Conservation (phyloP, 225 moss, liverwort and hornwort species). For the Climacium dendroides region DNA sequence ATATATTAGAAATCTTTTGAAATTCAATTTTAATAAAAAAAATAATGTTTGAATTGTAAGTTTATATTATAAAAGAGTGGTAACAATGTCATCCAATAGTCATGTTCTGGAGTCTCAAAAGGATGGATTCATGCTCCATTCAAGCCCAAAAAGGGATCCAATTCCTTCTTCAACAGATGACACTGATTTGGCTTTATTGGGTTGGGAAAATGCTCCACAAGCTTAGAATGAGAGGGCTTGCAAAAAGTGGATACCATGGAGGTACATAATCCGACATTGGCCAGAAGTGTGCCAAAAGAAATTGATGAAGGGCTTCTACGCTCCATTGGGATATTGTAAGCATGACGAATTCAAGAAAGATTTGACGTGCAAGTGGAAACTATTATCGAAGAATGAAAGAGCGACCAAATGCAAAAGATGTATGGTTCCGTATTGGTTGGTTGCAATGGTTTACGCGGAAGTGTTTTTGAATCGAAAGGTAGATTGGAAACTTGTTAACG, state of each 20-base stretch:
- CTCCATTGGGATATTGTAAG: not conserved
- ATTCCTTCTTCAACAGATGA: not conserved
- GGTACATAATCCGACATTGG: not conserved
- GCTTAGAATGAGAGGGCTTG: not conserved
- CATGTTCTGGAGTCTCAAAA: not conserved
- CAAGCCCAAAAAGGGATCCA: too few species aligned
- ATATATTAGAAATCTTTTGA: not conserved
- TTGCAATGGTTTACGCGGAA: not conserved
- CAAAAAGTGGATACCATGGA: not conserved
- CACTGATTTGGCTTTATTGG: not conserved
- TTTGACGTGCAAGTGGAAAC: not conserved
- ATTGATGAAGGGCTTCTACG: not conserved
- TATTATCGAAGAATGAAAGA: not conserved
- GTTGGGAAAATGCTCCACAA: not conserved
- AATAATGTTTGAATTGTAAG: rapidly evolving
- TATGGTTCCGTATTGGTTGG: not conserved
- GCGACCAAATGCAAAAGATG: not conserved
- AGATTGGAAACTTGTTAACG: not conserved
- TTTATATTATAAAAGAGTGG: not conserved
- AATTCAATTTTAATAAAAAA: not conserved
- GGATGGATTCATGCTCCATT: not conserved
- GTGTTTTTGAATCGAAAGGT: not conserved
- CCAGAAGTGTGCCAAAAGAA: not conserved
- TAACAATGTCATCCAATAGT: not conserved
- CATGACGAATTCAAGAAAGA: not conserved